Conservation (phyloP, 345 rosid species). For the Kernera saxatilis region DNA sequence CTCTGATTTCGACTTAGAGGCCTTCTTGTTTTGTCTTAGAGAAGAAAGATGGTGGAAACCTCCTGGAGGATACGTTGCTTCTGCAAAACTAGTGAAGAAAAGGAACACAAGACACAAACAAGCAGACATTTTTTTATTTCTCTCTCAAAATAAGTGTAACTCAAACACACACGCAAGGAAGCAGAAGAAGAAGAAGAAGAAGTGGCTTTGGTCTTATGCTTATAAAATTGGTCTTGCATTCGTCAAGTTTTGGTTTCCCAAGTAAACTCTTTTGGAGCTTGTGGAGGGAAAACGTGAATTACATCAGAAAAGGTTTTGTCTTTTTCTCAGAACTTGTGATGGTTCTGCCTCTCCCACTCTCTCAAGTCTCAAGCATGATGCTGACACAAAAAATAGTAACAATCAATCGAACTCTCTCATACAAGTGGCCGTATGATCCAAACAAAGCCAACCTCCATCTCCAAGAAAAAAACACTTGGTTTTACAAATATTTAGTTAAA, state of each 20-base stretch:
- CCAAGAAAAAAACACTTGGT: background rate
- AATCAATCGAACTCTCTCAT: background rate
- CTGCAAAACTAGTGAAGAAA: constrained; percentile 17
- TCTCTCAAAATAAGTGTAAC: background rate
- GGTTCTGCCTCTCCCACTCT: background rate
- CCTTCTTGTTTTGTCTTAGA: constrained; percentile 25
- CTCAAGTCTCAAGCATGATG: constrained; percentile 14
- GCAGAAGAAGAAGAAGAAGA: background rate
- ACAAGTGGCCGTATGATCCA: constrained; percentile 24
- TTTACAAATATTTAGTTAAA: background rate
- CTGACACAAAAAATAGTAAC: constrained; percentile 12
- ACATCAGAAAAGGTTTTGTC: constrained; percentile 21
- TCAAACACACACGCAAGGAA: background rate
- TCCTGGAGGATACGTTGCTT: constrained; percentile 18
- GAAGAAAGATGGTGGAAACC: constrained; percentile 29
- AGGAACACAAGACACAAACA: constrained; percentile 11
- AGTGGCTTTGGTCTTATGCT: constrained; percentile 5
- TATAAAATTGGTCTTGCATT: constrained; percentile 14
- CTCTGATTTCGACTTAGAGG: constrained; percentile 27
- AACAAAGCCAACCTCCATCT: constrained; percentile 18
- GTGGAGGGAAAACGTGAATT: background rate
- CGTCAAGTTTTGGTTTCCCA: constrained; percentile 20
- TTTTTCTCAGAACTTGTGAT: constrained; percentile 19
- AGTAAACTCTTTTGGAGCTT: constrained; percentile 26
- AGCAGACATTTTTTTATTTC: constrained; percentile 8